Base-by-base conservation (phyloP, 164 flowering plant species). In the Piper betle region DNA sequence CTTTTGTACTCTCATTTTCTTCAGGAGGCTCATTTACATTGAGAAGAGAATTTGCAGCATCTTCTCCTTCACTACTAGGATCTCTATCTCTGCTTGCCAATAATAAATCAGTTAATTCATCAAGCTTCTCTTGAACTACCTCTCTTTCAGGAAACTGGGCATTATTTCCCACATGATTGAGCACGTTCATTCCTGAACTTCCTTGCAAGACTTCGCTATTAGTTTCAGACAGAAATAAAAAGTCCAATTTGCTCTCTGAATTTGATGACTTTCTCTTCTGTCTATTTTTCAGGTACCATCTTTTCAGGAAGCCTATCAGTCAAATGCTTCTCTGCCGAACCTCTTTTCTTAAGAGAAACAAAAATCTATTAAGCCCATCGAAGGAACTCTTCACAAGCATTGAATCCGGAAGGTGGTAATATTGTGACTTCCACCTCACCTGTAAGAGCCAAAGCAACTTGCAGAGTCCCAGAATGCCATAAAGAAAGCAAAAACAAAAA, bases 301-400 rank as follows among this genome's bases (percentile, higher is more conserved):
- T 59, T 46, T 20, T 59, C 67, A 20, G 10, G 50, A 46, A 15
- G 50, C 15, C 50, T 46, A 12, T 10, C 15, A 46, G 50, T 46
- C 15, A 10, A 46, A 10, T 15, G 3, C 15, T 46, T 46, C 15
- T 48, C 39, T 4, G 8, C 15, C 55, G 53, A 52, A 72, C 43
- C 61, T 65, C n/a, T 64, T 68, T 52, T 57, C 55, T 37, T 61
- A 3, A 64, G 50, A 87, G 73, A 69, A 78, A 81, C 95, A 87
- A 81, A 46, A 53, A 63, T 19, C 64, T 52, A 38, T 71, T 75
- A 42, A 62, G 59, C 52, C 81, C 81, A 42, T 40, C 37, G 59
- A 87, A 87, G 10, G 78, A 88, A 75, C 69, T 75, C 68, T 57
- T 73, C 46, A 87, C 78, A 68, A 58, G 72, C 91, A 90, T 82